Conservation (phyloP, 768 basidiomycete species). For the Lactifluus rugatus region DNA sequence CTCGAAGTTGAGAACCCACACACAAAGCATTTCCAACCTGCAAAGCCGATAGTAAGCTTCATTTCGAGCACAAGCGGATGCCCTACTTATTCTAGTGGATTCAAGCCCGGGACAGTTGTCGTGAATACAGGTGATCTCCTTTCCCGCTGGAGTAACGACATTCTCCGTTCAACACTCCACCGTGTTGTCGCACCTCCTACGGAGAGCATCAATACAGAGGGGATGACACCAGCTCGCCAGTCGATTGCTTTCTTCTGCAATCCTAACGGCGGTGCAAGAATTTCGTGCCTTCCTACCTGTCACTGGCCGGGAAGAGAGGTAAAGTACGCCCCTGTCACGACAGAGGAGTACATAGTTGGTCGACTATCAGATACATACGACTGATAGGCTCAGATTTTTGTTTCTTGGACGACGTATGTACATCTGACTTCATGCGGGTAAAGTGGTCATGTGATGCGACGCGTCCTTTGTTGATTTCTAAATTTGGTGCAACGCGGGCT, state of each 20-base stretch:
- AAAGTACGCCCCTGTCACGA: conserved; percentile 63
- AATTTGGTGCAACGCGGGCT: not conserved
- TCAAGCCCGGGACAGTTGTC: conserved; percentile 69
- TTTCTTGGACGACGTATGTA: not conserved
- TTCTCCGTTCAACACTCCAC: conserved; percentile 70
- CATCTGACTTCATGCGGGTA: too few species aligned
- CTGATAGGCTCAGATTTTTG: conserved; percentile 6
- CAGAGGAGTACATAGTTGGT: conserved; percentile 70
- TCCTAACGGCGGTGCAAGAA: conserved; percentile 58
- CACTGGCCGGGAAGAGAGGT: conserved; percentile 37
- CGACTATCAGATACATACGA: conserved; percentile 51
- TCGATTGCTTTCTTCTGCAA: conserved; percentile 87
- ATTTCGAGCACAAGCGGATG: not conserved
- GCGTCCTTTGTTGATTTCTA: conserved; percentile 17
- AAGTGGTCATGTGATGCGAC: conserved; percentile 18
- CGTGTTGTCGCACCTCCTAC: conserved; percentile 68
- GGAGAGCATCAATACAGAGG: conserved; percentile 39
- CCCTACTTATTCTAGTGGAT: not conserved
- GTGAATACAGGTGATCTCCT: conserved; percentile 77
- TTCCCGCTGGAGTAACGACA: conserved; percentile 76
- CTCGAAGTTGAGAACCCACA: conserved; percentile 76
- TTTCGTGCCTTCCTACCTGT: conserved; percentile 64
- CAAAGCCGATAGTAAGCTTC: conserved; percentile 58
- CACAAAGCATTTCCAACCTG: conserved; percentile 60
- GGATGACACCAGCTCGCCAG: conserved; percentile 56